phyloP scores from a whole-genome alignment of 768 basidiomycete species.

The Pleurotus giganteus region DNA sequence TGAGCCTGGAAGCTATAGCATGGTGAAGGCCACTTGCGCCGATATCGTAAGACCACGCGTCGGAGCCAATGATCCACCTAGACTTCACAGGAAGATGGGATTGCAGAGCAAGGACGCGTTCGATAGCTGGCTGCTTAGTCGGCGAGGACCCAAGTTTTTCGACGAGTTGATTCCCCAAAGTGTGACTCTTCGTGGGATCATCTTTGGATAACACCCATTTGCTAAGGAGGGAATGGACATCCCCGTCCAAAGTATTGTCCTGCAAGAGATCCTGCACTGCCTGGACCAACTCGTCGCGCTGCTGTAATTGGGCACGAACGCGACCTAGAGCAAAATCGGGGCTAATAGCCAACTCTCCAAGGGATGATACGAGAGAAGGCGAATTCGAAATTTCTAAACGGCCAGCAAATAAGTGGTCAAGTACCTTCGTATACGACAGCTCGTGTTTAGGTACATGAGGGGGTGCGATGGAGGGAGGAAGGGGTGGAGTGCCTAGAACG shows the following conservation, averaged over 20 bases:
- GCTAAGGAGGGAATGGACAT: conserved; percentile 70
- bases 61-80: conserved; percentile 97
- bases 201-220: conserved; percentile 82
- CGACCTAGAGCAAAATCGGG: conserved; percentile 95
- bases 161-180: conserved; percentile 58
- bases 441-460: conserved; percentile 89
- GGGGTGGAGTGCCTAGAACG: conserved; percentile 41
- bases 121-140: conserved; percentile 40
- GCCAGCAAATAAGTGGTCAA: conserved; percentile 75
- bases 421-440: conserved; percentile 85
- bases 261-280: conserved; percentile 68
- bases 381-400: conserved; percentile 85
- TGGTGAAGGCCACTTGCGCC: conserved; percentile 96
- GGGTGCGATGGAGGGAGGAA: conserved; percentile 23
- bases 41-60: conserved; percentile 97
- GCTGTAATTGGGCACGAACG: conserved; percentile 77
- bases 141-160: conserved; percentile 41
- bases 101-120: conserved; percentile 57
- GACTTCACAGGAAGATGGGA: conserved; percentile 67
- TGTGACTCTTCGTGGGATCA: conserved; percentile 58
- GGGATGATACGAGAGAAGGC: conserved; percentile 64
- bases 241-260: conserved; percentile 34
- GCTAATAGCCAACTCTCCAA: conserved; percentile 78
- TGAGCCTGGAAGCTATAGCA: conserved; percentile 83
- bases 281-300: conserved; percentile 63